These are phyloP conservation scores for Leptodermis oblonga DNA, from an alignment of 257 asterid species.

Conservation along the genomic window DNA sequence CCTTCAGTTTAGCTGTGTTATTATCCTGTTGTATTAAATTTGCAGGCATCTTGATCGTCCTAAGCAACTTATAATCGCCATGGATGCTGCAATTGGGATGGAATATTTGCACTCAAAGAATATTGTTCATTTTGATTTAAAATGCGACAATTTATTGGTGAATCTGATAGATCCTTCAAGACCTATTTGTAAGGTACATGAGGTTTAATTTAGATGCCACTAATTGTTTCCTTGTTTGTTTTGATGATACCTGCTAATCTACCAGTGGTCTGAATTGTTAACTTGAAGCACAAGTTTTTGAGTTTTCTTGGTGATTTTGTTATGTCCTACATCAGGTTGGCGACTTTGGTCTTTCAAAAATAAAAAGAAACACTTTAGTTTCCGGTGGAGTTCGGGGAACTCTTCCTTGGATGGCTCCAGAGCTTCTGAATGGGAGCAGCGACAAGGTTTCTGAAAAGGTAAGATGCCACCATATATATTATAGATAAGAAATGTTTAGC, in stretches of 20 bases:
- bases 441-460: constrained; percentile 92
- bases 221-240: not conserved
- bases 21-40: constrained; percentile 12
- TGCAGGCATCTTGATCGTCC: constrained; percentile 84
- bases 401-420: constrained; percentile 99
- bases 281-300: not conserved
- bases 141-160: constrained; percentile 87
- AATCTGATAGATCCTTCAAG: constrained; percentile 86
- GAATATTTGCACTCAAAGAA: constrained; percentile 93
- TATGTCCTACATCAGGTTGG: constrained; percentile 60
- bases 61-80: constrained; percentile 76
- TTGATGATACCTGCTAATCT: constrained; percentile 4
- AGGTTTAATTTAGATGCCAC: not conserved
- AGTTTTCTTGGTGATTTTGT: constrained; percentile 10
- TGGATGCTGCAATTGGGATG: constrained; percentile 99
- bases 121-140: constrained; percentile 92
- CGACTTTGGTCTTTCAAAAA: constrained; percentile 88
- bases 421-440: constrained; percentile 77
- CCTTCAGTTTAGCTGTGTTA: constrained; percentile 2
- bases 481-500: not conserved
- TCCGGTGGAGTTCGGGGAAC: constrained; percentile 98
- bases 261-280: not conserved
- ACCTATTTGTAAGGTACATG: constrained; percentile 82
- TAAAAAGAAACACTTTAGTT: constrained; percentile 83
- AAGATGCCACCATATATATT: constrained; percentile 13